These are phyloP conservation scores for Candida chauliodis DNA, from an alignment of 805 yeast species.

Conservation along the genomic window DNA sequence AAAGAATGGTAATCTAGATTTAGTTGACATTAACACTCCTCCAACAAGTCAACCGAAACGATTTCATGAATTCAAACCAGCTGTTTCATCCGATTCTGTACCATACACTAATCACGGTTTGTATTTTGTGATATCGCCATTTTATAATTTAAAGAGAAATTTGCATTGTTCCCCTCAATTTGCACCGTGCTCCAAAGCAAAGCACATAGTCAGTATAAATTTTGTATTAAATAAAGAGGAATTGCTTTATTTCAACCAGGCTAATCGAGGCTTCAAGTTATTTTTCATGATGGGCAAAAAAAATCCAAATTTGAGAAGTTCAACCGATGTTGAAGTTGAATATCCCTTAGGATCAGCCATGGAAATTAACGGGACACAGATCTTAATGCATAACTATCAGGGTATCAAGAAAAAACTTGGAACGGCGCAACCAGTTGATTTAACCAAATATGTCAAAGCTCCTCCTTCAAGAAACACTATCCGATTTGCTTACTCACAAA, in stretches of 20 bases:
- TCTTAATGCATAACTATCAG: conserved; percentile 32
- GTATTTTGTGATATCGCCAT: conserved; percentile 53
- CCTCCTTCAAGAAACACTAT: conserved; percentile 38
- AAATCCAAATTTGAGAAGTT: conserved; percentile 12
- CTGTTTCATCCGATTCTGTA: conserved; percentile 9
- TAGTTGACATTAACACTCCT: conserved; percentile 1
- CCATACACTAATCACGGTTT: conserved; percentile 36
- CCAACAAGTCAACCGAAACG: not conserved
- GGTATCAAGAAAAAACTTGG: conserved; percentile 79
- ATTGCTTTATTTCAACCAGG: conserved; percentile 24
- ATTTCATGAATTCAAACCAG: not conserved
- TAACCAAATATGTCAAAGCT: conserved; percentile 45
- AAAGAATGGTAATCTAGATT: conserved; percentile 21
- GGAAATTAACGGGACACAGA: conserved; percentile 57
- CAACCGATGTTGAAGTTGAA: conserved; percentile 40
- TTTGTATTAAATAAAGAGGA: conserved; percentile 48
- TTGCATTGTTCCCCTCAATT: conserved; percentile 48
- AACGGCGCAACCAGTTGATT: conserved; percentile 77
- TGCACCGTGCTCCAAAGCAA: conserved; percentile 41
- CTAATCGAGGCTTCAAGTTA: conserved; percentile 26
- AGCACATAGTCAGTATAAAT: conserved; percentile 26
- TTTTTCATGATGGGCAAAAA: conserved; percentile 53
- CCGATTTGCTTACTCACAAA: conserved; percentile 56
- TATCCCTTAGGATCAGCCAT: conserved; percentile 76
- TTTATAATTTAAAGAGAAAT: conserved; percentile 46